Evolutionary conservation across 768 basidiomycete genomes (phyloP).

Genomic region (Dentipellis sp.): DNA sequence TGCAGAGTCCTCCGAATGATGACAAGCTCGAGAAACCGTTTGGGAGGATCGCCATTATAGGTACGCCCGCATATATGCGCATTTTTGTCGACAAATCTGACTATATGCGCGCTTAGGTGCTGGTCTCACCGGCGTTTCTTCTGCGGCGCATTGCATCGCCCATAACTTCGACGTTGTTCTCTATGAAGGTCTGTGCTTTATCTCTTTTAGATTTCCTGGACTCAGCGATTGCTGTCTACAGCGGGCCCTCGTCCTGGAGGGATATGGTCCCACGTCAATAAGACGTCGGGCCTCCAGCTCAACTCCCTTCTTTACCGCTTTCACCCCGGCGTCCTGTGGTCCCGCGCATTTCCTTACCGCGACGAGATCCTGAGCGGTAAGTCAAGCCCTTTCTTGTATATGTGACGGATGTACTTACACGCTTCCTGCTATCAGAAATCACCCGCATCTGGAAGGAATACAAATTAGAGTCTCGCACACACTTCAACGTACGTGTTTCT

Average conservation of each 20-base stretch:
- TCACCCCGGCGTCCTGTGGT: slow-evolving; percentile 38
- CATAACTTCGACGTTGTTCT: slow-evolving; percentile 47
- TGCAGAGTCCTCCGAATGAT: slow-evolving; percentile 12
- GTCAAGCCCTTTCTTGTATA: not conserved
- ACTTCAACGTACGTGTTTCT: slow-evolving; percentile 31
- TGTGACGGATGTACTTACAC: not conserved
- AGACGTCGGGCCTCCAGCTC: slow-evolving; percentile 40
- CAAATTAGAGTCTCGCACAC: slow-evolving; percentile 34
- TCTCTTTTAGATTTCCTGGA: not conserved
- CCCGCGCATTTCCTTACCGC: slow-evolving; percentile 32
- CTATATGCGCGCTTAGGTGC: slow-evolving; percentile 30
- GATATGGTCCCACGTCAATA: slow-evolving; percentile 43
- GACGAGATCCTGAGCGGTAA: slow-evolving; percentile 40
- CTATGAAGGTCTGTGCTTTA: slow-evolving; percentile 26
- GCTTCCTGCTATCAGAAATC: slow-evolving; percentile 23
- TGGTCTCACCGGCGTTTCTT: slow-evolving; percentile 43
- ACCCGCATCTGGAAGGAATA: slow-evolving; percentile 38
- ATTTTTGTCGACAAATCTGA: not conserved
- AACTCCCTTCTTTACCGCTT: slow-evolving; percentile 44
- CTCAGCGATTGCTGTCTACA: not conserved
- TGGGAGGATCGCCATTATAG: slow-evolving; percentile 31
- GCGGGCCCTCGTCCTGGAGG: slow-evolving; percentile 31
- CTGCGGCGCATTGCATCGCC: slow-evolving; percentile 39
- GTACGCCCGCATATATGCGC: not conserved
- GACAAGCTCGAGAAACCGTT: slow-evolving; percentile 22